phyloP scores from a whole-genome alignment of 345 rosid genomes.

The Pistacia vera region DNA sequence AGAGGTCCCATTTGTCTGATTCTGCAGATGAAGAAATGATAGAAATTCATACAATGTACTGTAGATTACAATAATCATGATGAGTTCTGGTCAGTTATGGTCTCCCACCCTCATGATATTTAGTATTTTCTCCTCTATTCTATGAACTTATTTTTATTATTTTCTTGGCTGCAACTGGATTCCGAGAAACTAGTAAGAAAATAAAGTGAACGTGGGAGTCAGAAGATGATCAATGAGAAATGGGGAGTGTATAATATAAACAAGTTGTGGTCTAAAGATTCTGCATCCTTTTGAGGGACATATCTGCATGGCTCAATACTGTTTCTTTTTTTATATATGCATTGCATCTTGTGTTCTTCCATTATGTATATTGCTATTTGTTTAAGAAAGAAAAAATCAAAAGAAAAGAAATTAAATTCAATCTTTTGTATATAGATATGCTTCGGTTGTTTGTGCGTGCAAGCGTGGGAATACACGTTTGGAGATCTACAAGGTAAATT shows the following conservation, averaged over 20 bases:
- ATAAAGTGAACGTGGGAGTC: constrained; percentile 29
- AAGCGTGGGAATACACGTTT: not conserved
- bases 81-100: not conserved
- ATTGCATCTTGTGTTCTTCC: not conserved
- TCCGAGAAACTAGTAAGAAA: constrained; percentile 18
- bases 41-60: too few species aligned
- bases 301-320: constrained; percentile 32
- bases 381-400: not conserved
- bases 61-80: not conserved
- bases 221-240: constrained; percentile 20
- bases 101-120: constrained; percentile 11
- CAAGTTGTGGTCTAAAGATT: constrained; percentile 37
- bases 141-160: not conserved
- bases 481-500: not conserved
- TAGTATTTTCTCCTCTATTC: constrained; percentile 8
- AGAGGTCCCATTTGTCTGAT: constrained; percentile 27
- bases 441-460: not conserved
- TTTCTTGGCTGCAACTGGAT: constrained; percentile 15
- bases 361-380: too few species aligned
- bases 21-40: not conserved
- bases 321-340: not conserved
- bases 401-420: not conserved
- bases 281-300: constrained; percentile 30
- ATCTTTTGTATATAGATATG: too few species aligned
- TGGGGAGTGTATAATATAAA: constrained; percentile 22